Conservation (phyloP, 129 eudicot genomes). For the Flaveria ramosissima region DNA sequence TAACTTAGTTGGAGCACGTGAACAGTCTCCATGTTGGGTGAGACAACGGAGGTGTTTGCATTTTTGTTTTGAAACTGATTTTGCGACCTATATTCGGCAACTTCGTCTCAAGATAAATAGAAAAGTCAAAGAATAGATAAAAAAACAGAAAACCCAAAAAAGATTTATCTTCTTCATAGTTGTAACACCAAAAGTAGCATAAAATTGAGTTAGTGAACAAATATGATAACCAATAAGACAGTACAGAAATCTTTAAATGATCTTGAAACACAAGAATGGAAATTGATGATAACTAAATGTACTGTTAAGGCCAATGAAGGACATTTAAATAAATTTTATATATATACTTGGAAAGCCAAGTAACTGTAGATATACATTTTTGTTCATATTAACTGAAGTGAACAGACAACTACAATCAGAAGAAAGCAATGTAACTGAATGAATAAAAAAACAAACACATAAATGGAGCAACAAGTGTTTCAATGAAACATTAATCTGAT, state of each 20-base stretch:
- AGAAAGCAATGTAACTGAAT: conserved; percentile 14
- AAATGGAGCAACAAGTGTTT: conserved; percentile 19
- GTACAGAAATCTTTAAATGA: conserved; percentile 34
- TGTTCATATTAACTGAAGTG: conserved; percentile 13
- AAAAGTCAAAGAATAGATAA: neutral
- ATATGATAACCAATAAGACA: neutral
- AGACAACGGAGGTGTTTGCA: neutral
- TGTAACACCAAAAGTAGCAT: neutral
- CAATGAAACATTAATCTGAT: neutral
- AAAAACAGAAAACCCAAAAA: neutral
- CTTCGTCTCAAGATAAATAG: neutral
- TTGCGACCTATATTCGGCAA: neutral
- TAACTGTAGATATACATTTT: neutral
- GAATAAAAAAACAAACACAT: conserved; percentile 13
- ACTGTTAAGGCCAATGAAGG: conserved; percentile 21
- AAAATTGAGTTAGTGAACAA: neutral
- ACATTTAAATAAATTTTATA: neutral
- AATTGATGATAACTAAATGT: conserved; percentile 23
- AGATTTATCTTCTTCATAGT: neutral
- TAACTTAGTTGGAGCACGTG: neutral
- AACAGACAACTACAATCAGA: neutral
- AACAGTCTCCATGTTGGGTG: conserved; percentile 12
- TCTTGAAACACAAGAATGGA: conserved; percentile 22
- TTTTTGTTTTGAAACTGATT: neutral
- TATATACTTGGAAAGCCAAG: neutral